Base-by-base conservation (phyloP, 2,329 filamentous ascomycete genomes). In the Claviceps sp. region DNA sequence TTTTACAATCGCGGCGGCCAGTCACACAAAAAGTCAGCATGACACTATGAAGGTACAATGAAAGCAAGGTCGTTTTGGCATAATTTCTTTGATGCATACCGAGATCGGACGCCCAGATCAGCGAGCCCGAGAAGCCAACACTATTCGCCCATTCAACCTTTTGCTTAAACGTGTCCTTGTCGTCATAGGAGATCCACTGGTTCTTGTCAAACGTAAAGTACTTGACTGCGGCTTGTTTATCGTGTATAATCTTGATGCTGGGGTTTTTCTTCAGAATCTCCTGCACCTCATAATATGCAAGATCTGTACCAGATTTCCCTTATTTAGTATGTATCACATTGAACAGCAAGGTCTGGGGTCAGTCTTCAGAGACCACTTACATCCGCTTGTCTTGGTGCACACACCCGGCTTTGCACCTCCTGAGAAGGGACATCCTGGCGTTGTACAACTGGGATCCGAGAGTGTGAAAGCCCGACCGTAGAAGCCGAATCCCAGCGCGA, bases 401-500 rank as follows among this genome's bases (percentile, higher is more conserved):
- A 42, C 17, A 3, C 59, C 58, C 3, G 51, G 49, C 11, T 47
- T 49, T 8, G 50, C 55, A 17, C 53, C 56, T 2, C 52, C 56
- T 3, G 40, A 47, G 52, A 57, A 61, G 5, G 22, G 51, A 40
- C 60, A 62, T 2, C 58, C 57, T 5, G 59, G 56, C 4, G 46
- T 55, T 0, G 46, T 54, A 46, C 57, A 62, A 2, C 13, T 17
- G 2, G 59, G 53, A 45, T 58, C 50, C 11, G 45, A 42, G 11
- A 60, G 55, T 9, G 52, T 54, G 22, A 59, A 61, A n/a, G 55
- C 42, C 42, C 58, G 50, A 2, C 70, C 71, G 52, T 74, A 74
- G 52, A 70, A 73, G 1, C 64, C 69, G 14, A 68, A 37, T 0
- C 72, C 73, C 8, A 76, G 53, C 6, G 60, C 61, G 5, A 77